Conservation (phyloP, 139 green algal genomes). For the Chlorella sp. region DNA sequence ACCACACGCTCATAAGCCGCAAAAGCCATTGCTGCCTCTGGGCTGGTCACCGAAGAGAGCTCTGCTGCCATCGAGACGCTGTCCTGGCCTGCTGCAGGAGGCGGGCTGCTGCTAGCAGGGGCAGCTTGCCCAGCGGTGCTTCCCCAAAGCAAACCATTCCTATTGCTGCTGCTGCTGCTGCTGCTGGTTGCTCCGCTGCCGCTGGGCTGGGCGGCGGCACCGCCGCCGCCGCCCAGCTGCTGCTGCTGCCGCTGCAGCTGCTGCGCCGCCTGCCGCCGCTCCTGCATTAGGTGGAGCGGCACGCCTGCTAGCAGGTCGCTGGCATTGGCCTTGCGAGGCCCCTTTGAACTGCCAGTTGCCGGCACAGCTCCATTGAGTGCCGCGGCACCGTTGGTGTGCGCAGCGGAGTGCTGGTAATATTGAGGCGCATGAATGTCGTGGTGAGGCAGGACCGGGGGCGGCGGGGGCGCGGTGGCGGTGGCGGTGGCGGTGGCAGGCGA, state of each 20-base stretch:
- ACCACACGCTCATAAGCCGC: not conserved
- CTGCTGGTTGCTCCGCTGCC: not conserved
- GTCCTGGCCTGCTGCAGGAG: not conserved
- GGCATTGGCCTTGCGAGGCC: not conserved
- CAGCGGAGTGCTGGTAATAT: too few species aligned
- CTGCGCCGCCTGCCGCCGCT: not conserved
- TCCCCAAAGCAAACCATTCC: not conserved
- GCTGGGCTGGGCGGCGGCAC: not conserved
- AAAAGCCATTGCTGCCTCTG: not conserved
- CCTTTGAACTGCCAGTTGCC: not conserved
- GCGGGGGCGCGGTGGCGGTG: too few species aligned
- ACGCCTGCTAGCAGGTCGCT: constrained; percentile 7
- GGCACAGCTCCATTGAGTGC: too few species aligned
- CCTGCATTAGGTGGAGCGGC: not conserved
- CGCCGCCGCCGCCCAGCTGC: not conserved
- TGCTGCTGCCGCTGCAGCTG: constrained; percentile 28
- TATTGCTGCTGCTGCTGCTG: not conserved
- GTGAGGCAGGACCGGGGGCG: too few species aligned
- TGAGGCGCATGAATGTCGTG: too few species aligned
- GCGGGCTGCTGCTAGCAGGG: not conserved
- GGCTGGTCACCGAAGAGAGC: constrained; percentile 12
- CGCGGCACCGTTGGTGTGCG: too few species aligned
- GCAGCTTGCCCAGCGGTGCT: not conserved
- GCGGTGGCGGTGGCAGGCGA: too few species aligned
- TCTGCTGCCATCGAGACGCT: not conserved